Percentiles rank a stretch among this genome's conserved stretches.
These are phyloP conservation scores for Candida saitoana DNA, from an alignment of 805 yeast genomes.

Conservation along the genomic window DNA sequence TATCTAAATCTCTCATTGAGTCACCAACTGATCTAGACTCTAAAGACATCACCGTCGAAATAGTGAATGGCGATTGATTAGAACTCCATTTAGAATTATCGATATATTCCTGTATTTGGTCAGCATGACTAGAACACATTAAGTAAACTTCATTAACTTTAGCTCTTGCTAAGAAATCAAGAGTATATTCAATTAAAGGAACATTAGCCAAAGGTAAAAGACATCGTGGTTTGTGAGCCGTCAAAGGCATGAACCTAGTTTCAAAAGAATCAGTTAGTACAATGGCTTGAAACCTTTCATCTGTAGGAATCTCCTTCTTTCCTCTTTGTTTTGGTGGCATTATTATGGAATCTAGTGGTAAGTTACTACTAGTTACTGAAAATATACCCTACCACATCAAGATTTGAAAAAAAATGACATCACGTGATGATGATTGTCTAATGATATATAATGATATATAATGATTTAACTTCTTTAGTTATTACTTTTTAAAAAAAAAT, in stretches of 20 bases:
- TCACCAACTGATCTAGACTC: constrained; percentile 94
- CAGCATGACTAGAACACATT: constrained; percentile 89
- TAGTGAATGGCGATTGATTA: constrained; percentile 73
- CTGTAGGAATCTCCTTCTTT: constrained; percentile 57
- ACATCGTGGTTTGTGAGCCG: constrained; percentile 84
- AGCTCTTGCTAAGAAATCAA: constrained; percentile 88
- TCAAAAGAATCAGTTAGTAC: constrained; percentile 93
- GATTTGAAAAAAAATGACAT: neutral
- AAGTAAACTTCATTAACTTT: constrained; percentile 86
- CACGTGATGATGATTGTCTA: no score
- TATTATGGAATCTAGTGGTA: neutral
- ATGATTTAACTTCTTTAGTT: no score
- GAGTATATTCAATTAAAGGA: constrained; percentile 90
- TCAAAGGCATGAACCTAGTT: constrained; percentile 88
- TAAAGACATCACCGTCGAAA: constrained; percentile 74
- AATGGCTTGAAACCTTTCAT: constrained; percentile 84
- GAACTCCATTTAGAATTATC: constrained; percentile 64
- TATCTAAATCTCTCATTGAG: constrained; percentile 93
- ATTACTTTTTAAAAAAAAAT: no score
- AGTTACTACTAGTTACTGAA: no score
- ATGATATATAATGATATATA: no score
- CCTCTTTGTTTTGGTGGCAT: constrained; percentile 50
- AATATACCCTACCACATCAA: no score
- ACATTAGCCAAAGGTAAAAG: constrained; percentile 87
- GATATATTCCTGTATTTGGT: constrained; percentile 78